These are phyloP conservation scores for Magnaporthales sp. DNA, from an alignment of 2,329 filamentous ascomycete species.

Conservation along the genomic window DNA sequence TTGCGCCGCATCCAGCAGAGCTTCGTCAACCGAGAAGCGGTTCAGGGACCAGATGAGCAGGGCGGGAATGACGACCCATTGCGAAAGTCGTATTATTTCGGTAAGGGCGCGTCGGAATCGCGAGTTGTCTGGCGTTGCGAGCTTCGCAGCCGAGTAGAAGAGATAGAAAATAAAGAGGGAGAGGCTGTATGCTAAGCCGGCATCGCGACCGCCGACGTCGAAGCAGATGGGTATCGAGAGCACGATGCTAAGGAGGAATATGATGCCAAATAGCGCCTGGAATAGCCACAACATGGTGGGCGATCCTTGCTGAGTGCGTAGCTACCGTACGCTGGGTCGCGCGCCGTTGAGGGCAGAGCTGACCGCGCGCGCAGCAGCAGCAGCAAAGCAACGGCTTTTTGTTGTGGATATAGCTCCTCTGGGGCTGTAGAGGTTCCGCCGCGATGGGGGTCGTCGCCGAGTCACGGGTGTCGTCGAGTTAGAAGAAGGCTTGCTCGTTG, in stretches of 20 bases:
- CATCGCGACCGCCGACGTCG: constrained; percentile 92
- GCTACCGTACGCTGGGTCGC: background rate
- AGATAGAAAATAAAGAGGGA: constrained; percentile 87
- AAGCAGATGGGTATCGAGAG: constrained; percentile 95
- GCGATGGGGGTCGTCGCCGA: background rate
- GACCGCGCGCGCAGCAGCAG: background rate
- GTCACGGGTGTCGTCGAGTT: background rate
- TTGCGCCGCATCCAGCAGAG: constrained; percentile 63
- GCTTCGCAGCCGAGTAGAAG: constrained; percentile 70
- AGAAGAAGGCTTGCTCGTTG: background rate
- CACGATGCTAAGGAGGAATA: constrained; percentile 87
- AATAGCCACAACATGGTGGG: constrained; percentile 69
- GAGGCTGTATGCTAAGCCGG: constrained; percentile 88
- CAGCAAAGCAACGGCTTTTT: background rate
- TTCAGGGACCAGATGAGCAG: constrained; percentile 93
- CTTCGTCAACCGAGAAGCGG: constrained; percentile 88
- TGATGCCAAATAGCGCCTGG: constrained; percentile 66
- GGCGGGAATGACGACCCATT: constrained; percentile 79
- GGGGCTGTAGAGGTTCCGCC: background rate
- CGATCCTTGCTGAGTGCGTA: background rate
- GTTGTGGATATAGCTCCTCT: background rate
- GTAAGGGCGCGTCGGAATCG: constrained; percentile 65
- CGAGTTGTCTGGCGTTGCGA: constrained; percentile 72
- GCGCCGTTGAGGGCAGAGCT: constrained; percentile 1
- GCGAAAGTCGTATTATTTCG: constrained; percentile 61